Percentiles rank a stretch among this genome's conserved stretches.
Conservation (phyloP, 176 grass and related monocot genomes). For the Carex scoparia region DNA sequence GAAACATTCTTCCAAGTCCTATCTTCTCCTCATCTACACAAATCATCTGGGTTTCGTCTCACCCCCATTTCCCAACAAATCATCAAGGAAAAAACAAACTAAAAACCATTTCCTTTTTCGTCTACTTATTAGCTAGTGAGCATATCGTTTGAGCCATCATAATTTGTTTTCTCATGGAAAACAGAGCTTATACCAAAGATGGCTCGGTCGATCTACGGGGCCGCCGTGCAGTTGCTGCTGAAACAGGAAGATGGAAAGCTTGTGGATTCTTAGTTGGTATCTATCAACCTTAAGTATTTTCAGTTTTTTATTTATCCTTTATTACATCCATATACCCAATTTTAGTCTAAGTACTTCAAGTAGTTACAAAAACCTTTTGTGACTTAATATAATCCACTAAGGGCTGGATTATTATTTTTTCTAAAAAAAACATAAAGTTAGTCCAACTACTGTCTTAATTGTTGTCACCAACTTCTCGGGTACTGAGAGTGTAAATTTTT, state of each 20-base stretch:
- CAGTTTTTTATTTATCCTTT: neutral
- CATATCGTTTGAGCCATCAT: neutral
- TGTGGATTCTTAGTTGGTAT: conserved; percentile 70
- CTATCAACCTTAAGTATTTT: neutral
- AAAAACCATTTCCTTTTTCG: neutral
- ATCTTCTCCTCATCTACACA: conserved; percentile 21
- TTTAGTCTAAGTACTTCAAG: neutral
- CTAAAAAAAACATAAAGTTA: no score
- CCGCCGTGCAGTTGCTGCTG: conserved; percentile 37
- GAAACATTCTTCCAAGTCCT: neutral
- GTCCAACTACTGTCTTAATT: neutral
- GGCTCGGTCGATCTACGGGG: conserved; percentile 62
- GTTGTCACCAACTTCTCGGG: neutral
- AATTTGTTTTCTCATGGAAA: conserved; percentile 26
- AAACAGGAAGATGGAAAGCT: conserved; percentile 68
- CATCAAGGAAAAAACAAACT: neutral
- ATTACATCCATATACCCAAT: neutral
- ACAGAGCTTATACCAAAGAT: conserved; percentile 48
- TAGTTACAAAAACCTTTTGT: no score
- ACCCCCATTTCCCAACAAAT: neutral
- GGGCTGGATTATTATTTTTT: no score
- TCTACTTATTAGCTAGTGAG: neutral
- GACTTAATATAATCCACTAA: no score
- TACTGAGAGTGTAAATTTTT: neutral
- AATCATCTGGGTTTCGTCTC: neutral